Base-by-base conservation (phyloP, 108 stramenopile species). In the Parietichytrium sp. region DNA sequence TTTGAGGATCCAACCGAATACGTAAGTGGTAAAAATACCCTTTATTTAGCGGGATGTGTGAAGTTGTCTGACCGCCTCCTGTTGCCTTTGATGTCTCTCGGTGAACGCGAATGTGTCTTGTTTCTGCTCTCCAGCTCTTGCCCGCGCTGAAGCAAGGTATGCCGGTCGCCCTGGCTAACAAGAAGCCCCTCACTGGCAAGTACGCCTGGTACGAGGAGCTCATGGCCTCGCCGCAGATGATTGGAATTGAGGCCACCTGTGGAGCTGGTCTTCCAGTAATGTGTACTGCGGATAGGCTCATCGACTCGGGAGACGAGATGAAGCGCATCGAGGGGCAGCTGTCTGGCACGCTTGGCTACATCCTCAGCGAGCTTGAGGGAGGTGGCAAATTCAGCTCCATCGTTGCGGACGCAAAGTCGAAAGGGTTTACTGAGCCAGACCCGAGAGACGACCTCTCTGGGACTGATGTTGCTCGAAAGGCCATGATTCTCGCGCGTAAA, bases 401-500 rank as follows among this genome's bases (percentile, higher is more conserved):
- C 48, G 89, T 90, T 54, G 79, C 78, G 23, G 77, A 90, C 45
- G 89, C 89, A 27, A 88, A 90, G 77, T 84, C 81, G 50, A 53
- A 86, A 82, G 89, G 89, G 53, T 90, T 87, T 49, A 90, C 89
- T 8, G 89, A 90, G 80, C 89, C 89, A 7, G 89, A 90, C 83
- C 89, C 89, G 13, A 79, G 89, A 4, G 83, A 84, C 18, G 90
- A 91, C 84, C 77, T 91, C 52, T 86, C 83, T 80, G 90, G 90
- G 27, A 86, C 88, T 78, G 90, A 91, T 45, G 87, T 89, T 4
- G 90, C 88, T 6, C 77, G 90, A 13, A 91, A 91, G 86, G 90
- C 88, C 16, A 85, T 91, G 49, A 91, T 91, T 48, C 49, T 91
- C n/a, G 90, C 88, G 7, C 85, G 90, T 30, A 88, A 87, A 18